These are phyloP conservation scores for Sporisorium reilianum DNA, from an alignment of 1,284 basidiomycete genomes.

Conservation along the genomic window DNA sequence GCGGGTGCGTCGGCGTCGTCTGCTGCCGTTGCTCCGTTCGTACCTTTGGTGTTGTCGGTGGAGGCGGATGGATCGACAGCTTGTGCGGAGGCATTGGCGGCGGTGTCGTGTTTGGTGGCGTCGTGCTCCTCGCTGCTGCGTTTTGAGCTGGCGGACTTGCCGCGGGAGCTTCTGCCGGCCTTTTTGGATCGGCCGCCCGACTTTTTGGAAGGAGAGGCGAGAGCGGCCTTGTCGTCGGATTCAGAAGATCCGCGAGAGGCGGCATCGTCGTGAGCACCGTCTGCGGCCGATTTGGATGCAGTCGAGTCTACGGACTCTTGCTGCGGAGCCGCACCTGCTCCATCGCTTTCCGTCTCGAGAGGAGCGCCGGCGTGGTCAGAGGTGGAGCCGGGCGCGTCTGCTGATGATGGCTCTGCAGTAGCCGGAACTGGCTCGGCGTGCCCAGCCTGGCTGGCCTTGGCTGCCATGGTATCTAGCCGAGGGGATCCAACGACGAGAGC, in stretches of 20 bases:
- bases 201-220: conserved; percentile 33
- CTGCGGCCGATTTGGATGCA: conserved; percentile 15
- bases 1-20: background rate
- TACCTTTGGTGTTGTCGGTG: background rate
- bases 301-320: conserved; percentile 4
- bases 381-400: conserved; percentile 7
- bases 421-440: conserved; percentile 14
- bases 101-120: conserved; percentile 3
- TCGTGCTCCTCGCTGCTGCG: conserved; percentile 42
- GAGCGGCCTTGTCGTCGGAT: conserved; percentile 31
- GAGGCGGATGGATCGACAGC: conserved; percentile 12
- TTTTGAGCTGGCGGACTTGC: conserved; percentile 35
- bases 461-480: conserved; percentile 22
- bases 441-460: conserved; percentile 20
- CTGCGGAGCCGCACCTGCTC: conserved; percentile 6
- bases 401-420: conserved; percentile 7
- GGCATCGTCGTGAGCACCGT: conserved; percentile 22
- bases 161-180: conserved; percentile 29
- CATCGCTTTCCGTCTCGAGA: conserved; percentile 12
- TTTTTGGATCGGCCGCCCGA: conserved; percentile 34
- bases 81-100: conserved; percentile 5
- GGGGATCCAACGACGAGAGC: background rate
- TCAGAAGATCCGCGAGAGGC: conserved; percentile 37
- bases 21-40: background rate
- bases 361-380: background rate